Evolutionary conservation across 345 rosid species (phyloP), one percentile per base, ranked within the genome.

Genomic region (Populus simonii): DNA sequence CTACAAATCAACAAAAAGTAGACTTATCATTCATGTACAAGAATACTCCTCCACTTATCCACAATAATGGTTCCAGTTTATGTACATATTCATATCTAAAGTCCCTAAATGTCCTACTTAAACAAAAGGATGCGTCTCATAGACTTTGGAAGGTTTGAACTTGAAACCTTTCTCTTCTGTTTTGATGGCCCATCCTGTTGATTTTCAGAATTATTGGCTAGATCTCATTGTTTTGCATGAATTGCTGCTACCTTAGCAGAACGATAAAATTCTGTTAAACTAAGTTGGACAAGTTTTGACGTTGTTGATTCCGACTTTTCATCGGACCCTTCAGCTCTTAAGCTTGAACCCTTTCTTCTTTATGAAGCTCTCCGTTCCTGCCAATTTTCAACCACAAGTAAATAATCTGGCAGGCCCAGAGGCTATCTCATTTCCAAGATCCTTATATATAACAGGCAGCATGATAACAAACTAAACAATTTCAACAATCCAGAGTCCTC

Each of bases 261-360:
- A 8, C 90, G 90, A 84, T 88, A 96, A 88, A 93, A 93, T 76
- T 90, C 90, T 1, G 90, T 93, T 11, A 96, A 88, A 29, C 86
- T 92, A 38, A 80, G 85, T 59, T 93, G 99, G 45, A 85, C 80
- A 70, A 87, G 91, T 81, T 71, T 80, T 66, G 90, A 77, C 81
- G 86, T 86, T 66, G 83, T 71, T 43, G 83, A 75, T 73, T 84
- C 89, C 23, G 69, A 80, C 75, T 74, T 83, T 67, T 77, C 75
- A 59, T 41, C n/a, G 45, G 83, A 71, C 76, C 73, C 89, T 83
- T 84, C 85, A 47, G 77, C 70, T 35, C 71, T 47, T 33, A 49
- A 72, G 74, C 75, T 70, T 68, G 87, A 45, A 72, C 66, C 63
- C 77, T 84, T 87, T 83, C 86, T 87, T 85, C 85, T 85, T 72